Base-by-base conservation (phyloP, 2,329 filamentous ascomycete species). In the Dothidotthia symphoricarpi region DNA sequence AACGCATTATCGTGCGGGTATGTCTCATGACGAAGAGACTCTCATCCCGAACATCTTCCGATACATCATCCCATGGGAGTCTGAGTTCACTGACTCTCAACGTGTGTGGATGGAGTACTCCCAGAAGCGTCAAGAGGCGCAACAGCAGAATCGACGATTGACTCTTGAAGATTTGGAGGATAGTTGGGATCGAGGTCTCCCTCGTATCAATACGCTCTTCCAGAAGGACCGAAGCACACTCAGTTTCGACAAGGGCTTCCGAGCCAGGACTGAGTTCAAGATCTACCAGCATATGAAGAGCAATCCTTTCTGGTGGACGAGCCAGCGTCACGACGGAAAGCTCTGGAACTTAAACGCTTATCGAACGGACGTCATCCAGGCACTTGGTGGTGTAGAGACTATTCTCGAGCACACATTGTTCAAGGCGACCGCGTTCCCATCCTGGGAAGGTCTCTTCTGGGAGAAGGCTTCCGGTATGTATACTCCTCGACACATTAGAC, bases 221-320 rank as follows among this genome's bases (percentile, higher is more conserved):
- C 93, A 98, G 66, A 98, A 98, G 68, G 93, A 98, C 57, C 80
- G 93, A 59, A 96, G 89, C 66, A 98, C 93, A 0, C 77, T 98
- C 48, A 95, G 88, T 60, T 98, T 98, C 61, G 93, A 98, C 73
- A 98, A 98, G 71, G 93, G 93, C 37, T 98, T 97, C 83, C 85
- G 93, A 53, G 83, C 90, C 11, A 80, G 93, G 36, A 88, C 91
- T 9, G 93, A 98, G 66, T 98, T 98, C 75, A 98, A 98, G 75
- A 83, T 93, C 19, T 98, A 97, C 64, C 91, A 97, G 67, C 76
- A 97, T 44, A 97, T 98, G 91, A 96, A 95, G 80, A 94, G 86
- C 70, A 96, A 97, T 64, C 93, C 93, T 0, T 97, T 97, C 76
- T 96, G 90, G 89, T 98, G 93, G 93, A 98, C 93, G 3, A 95